Evolutionary conservation across 202 grass and related monocot genomes (phyloP), one percentile per base, ranked within the genome.

Genomic region (Schoenoplectus tabernaemontani): DNA sequence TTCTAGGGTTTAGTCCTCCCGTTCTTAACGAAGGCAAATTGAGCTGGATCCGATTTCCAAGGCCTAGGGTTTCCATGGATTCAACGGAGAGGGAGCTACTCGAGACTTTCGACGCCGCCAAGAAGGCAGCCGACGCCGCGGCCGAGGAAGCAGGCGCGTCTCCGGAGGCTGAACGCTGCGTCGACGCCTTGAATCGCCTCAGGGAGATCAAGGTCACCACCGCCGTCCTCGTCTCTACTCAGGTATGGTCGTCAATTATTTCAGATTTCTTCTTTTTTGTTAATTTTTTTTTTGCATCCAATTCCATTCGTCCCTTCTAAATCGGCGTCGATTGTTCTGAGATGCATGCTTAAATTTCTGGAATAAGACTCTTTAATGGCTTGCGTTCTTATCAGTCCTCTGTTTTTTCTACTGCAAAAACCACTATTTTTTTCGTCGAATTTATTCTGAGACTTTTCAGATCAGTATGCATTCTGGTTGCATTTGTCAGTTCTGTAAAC

Each of bases 51-150:
- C 11, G 22, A 58, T 19, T 77, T 12, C 8, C 20, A 13, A 74
- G 83, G 50, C 59, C 85, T 90, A 80, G 83, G 83, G 67, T 50
- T 48, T 51, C 22, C 4, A 74, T 19, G 76, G 51, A 19, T 33
- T 63, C 81, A 3, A 91, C 92, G 91, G 90, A 95, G 83, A 89
- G 84, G 90, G 96, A 98, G 83, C 78, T 98, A 0, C 70, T 95
- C 54, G 89, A 95, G 88, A 89, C 85, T 3, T 98, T 98, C 54
- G 90, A 98, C 58, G 91, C 81, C 6, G 96, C 96, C 4, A 97
- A 89, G 87, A 98, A 95, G 91, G 90, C 91, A 16, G 96, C 92
- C 36, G 96, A 92, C 76, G 81, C 81, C 17, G 88, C 83, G 20
- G 77, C 78, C 0, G 87, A 64, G 79, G 76, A 61, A 17, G 66